Conservation (phyloP, 805 yeast genomes). For the Lipomyces sp. region DNA sequence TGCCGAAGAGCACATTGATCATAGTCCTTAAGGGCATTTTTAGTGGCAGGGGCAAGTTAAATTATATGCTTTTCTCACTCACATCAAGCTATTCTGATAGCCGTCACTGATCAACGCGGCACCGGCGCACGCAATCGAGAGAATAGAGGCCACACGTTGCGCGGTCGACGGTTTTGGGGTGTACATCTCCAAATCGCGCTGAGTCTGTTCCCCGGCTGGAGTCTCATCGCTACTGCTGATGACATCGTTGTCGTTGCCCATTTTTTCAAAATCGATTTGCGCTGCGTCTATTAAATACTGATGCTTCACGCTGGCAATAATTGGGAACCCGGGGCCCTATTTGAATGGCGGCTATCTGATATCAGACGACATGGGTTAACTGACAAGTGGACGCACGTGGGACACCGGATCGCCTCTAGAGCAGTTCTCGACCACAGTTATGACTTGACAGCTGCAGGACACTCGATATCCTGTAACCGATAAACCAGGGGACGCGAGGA, state of each 20-base stretch:
- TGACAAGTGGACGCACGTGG: too few species aligned
- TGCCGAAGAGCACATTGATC: constrained; percentile 62
- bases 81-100: constrained; percentile 73
- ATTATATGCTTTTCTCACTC: not conserved
- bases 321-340: too few species aligned
- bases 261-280: not conserved
- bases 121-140: constrained; percentile 67
- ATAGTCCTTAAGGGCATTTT: constrained; percentile 49
- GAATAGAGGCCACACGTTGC: constrained; percentile 24
- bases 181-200: constrained; percentile 2
- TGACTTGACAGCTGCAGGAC: too few species aligned
- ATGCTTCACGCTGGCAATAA: too few species aligned
- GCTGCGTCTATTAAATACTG: too few species aligned
- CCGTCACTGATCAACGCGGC: constrained; percentile 79
- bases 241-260: not conserved
- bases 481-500: too few species aligned
- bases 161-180: constrained; percentile 21
- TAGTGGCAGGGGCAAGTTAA: not conserved
- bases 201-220: not conserved
- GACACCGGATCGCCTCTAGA: too few species aligned
- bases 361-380: too few species aligned
- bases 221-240: not conserved
- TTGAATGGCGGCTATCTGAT: too few species aligned
- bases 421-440: too few species aligned
- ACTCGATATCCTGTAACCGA: too few species aligned